Percentiles rank a stretch among this genome's conserved stretches.
Conservation (phyloP, 345 rosid species). For the Isatis tinctoria region DNA sequence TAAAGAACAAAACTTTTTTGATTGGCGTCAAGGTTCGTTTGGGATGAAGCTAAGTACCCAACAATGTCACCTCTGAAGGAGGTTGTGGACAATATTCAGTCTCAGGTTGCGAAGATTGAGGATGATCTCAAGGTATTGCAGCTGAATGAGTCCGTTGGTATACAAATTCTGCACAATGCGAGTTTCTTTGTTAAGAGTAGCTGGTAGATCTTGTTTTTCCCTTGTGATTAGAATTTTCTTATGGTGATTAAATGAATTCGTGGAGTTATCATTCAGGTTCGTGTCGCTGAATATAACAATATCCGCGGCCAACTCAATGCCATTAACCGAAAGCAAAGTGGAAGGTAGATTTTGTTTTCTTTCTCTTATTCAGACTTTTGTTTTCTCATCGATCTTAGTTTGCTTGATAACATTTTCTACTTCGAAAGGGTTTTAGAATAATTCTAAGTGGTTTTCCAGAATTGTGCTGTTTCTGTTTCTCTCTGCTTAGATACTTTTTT, state of each 20-base stretch:
- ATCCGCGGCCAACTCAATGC: slow-evolving; percentile 95
- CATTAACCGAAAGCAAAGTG: slow-evolving; percentile 93
- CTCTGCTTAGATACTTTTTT: neutral
- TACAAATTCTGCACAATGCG: neutral
- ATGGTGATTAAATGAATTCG: neutral
- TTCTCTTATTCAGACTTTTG: neutral
- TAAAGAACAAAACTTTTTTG: slow-evolving; percentile 3
- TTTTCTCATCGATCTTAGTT: neutral
- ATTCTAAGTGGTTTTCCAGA: neutral
- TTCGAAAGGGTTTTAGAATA: neutral
- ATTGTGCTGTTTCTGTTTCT: neutral
- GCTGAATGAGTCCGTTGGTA: neutral
- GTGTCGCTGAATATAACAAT: slow-evolving; percentile 91
- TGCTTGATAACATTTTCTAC: slow-evolving; percentile 2
- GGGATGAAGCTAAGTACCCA: slow-evolving; percentile 99
- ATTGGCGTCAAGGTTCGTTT: slow-evolving; percentile 64
- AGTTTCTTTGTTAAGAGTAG: slow-evolving; percentile 7
- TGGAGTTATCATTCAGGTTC: slow-evolving; percentile 55
- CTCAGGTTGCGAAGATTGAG: slow-evolving; percentile 85
- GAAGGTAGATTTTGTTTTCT: slow-evolving; percentile 48
- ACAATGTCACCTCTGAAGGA: slow-evolving; percentile 90
- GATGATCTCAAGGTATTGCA: slow-evolving; percentile 94
- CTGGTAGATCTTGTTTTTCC: neutral
- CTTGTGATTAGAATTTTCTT: neutral
- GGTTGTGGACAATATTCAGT: slow-evolving; percentile 74